These are phyloP conservation scores for Chaetoceros tenuissimus DNA, from an alignment of 108 stramenopile species.

Conservation along the genomic window DNA sequence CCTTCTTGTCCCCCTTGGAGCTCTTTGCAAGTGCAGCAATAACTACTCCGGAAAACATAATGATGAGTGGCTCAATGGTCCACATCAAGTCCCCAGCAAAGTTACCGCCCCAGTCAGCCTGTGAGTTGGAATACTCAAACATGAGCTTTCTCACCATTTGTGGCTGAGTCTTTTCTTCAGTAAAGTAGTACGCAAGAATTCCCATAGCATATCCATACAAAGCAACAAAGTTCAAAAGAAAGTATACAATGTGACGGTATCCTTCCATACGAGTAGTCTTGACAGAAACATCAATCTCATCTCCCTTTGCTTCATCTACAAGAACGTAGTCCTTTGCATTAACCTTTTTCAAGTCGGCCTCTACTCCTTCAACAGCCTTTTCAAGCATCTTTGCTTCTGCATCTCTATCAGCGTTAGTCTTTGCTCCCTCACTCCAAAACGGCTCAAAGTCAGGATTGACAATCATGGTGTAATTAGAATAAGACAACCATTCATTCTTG, in stretches of 20 bases:
- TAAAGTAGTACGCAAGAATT: conserved; percentile 47
- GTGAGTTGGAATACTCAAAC: conserved; percentile 40
- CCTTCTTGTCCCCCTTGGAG: conserved; percentile 6
- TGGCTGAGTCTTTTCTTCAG: conserved; percentile 47
- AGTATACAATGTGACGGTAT: conserved; percentile 69
- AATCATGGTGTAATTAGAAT: background rate
- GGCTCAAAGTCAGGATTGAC: background rate
- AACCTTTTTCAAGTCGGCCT: background rate
- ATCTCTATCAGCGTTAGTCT: background rate
- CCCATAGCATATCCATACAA: conserved; percentile 75
- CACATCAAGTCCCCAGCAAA: conserved; percentile 85
- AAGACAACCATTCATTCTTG: conserved; percentile 6
- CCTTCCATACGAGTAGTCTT: conserved; percentile 32
- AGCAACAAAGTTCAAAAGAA: conserved; percentile 74
- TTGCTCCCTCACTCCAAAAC: background rate
- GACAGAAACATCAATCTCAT: conserved; percentile 14
- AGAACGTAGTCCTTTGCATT: background rate
- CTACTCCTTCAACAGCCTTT: background rate
- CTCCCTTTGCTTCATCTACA: background rate
- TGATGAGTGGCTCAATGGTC: conserved; percentile 78
- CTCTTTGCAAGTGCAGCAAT: conserved; percentile 12
- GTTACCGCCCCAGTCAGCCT: conserved; percentile 81
- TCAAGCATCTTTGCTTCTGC: background rate
- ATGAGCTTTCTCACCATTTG: conserved; percentile 30
- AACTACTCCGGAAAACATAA: conserved; percentile 37